phyloP scores from a whole-genome alignment of 495 filamentous ascomycete genomes.

The Podospora comata region DNA sequence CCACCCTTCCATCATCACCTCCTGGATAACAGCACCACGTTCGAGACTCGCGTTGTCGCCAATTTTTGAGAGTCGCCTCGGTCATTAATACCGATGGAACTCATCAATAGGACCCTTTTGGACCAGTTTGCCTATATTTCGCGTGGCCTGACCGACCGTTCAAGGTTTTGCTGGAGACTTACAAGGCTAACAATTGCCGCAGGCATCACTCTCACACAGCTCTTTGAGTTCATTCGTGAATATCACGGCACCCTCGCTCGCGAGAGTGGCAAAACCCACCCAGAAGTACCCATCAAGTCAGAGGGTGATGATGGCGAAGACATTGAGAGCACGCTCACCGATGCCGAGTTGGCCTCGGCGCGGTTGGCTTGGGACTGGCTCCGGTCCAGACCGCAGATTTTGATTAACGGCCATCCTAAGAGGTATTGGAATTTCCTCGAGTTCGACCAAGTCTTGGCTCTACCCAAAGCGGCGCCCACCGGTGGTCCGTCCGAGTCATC shows the following conservation, averaged over 20 bases:
- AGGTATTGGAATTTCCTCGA: slow-evolving; percentile 40
- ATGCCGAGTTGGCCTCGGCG: slow-evolving; percentile 34
- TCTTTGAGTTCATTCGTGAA: slow-evolving; percentile 32
- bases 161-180: background rate
- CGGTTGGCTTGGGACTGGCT: slow-evolving; percentile 48
- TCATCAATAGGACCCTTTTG: background rate
- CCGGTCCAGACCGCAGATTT: slow-evolving; percentile 40
- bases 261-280: slow-evolving; percentile 15
- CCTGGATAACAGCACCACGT: background rate
- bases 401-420: slow-evolving; percentile 37
- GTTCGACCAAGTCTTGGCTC: slow-evolving; percentile 40
- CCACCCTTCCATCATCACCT: background rate
- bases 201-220: slow-evolving; percentile 29
- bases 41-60: background rate
- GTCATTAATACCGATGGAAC: background rate
- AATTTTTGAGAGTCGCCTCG: background rate
- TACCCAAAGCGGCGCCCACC: slow-evolving; percentile 33
- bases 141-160: background rate
- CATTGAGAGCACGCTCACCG: slow-evolving; percentile 22
- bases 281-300: background rate
- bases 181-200: slow-evolving; percentile 13
- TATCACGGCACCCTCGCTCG: slow-evolving; percentile 25
- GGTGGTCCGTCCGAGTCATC: slow-evolving; percentile 9
- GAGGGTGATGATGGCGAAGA: slow-evolving; percentile 16
- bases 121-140: background rate